A percentile compares a stretch with the other conserved stretches of the same genome.
These are phyloP conservation scores for Pichia sp. DNA, from an alignment of 1,139 yeast genomes.

Conservation along the genomic window DNA sequence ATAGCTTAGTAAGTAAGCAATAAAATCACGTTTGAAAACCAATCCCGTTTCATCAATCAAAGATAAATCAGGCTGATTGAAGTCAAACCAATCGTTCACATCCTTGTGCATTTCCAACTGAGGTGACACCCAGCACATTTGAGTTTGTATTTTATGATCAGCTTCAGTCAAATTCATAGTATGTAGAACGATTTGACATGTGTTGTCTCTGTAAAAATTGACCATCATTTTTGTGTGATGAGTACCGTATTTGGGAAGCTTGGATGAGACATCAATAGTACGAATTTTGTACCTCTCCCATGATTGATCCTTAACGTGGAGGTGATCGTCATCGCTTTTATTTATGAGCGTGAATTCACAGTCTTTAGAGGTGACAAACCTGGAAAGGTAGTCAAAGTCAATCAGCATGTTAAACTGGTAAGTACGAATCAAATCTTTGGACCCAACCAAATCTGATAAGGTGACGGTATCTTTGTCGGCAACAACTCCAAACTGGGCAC, in stretches of 20 bases:
- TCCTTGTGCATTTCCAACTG: conserved; percentile 26
- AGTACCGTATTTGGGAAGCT: conserved; percentile 36
- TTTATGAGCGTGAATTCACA: conserved; percentile 19
- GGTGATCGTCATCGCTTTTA: conserved; percentile 17
- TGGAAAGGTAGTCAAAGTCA: conserved; percentile 39
- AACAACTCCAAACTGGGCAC: conserved; percentile 17
- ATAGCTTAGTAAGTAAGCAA: conserved; percentile 44
- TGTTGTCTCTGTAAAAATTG: conserved; percentile 43
- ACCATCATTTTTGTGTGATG: conserved; percentile 70
- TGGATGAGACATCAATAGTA: conserved; percentile 25
- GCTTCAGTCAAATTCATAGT: conserved; percentile 54
- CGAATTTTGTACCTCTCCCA: conserved; percentile 22
- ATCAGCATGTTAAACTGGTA: conserved; percentile 50
- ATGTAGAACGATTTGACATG: conserved; percentile 51
- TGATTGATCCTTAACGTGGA: conserved; percentile 21
- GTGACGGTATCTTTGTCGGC: conserved; percentile 30
- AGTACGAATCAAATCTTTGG: conserved; percentile 35
- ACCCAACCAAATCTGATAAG: conserved; percentile 35
- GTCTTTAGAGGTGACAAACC: conserved; percentile 27
- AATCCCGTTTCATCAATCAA: conserved; percentile 22
- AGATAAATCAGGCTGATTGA: conserved; percentile 10
- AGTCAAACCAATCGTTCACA: conserved; percentile 7
- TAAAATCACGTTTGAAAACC: conserved; percentile 40
- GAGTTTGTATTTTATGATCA: conserved; percentile 57
- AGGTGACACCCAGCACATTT: conserved; percentile 64